phyloP scores from a whole-genome alignment of 1,284 basidiomycete species.

The Ustilago curta region DNA sequence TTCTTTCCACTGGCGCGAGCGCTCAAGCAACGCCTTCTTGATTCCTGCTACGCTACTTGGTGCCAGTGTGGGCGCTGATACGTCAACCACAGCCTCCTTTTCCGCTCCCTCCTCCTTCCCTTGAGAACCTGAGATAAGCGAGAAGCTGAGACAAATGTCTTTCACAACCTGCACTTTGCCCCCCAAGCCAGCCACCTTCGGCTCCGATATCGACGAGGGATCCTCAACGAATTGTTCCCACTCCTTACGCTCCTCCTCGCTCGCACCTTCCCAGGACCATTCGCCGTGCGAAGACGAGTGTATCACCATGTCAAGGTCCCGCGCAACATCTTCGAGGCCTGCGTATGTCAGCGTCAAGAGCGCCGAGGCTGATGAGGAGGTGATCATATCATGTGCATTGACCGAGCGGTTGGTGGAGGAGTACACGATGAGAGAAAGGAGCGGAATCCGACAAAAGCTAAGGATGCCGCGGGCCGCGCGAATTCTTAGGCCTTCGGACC shows the following conservation, averaged over 20 bases:
- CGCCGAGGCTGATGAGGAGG: slow-evolving; percentile 3
- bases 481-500: too few species aligned
- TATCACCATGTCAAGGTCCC: slow-evolving; percentile 46
- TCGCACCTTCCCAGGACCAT: slow-evolving; percentile 34
- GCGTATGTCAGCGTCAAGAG: slow-evolving; percentile 26
- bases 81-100: slow-evolving; percentile 22
- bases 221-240: slow-evolving; percentile 20
- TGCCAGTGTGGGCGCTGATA: slow-evolving; percentile 27
- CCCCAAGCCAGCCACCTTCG: slow-evolving; percentile 9
- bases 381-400: slow-evolving; percentile 15
- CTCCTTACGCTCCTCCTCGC: neutral
- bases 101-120: neutral
- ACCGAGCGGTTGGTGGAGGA: too few species aligned
- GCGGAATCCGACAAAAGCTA: neutral
- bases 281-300: slow-evolving; percentile 31
- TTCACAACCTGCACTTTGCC: slow-evolving; percentile 13
- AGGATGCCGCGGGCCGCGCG: slow-evolving; percentile 9
- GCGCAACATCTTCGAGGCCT: slow-evolving; percentile 34
- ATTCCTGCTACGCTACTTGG: neutral
- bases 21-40: slow-evolving; percentile 9
- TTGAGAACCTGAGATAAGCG: slow-evolving; percentile 12
- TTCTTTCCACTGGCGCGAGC: slow-evolving; percentile 23
- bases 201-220: neutral
- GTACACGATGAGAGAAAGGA: neutral
- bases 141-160: slow-evolving; percentile 10